phyloP scores from a whole-genome alignment of 108 stramenopile species.

The Fragilaria radians region DNA sequence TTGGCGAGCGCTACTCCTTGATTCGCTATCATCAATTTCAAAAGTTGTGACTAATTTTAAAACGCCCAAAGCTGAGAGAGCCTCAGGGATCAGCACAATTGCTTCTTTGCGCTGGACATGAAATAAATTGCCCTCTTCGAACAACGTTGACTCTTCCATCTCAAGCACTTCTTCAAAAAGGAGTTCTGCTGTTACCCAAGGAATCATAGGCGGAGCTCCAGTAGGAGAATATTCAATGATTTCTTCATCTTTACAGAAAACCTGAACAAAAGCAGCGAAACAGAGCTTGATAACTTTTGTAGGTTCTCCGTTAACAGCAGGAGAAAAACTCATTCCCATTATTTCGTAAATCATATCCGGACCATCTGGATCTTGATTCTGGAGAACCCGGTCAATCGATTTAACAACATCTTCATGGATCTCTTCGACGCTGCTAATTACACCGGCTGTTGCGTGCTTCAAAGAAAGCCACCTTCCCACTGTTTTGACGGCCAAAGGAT shows the following conservation, averaged over 20 bases:
- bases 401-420: slow-evolving; percentile 45
- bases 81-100: slow-evolving; percentile 60
- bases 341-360: slow-evolving; percentile 70
- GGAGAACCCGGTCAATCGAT: slow-evolving; percentile 53
- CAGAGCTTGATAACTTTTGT: slow-evolving; percentile 69
- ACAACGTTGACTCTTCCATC: slow-evolving; percentile 43
- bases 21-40: slow-evolving; percentile 15
- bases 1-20: not conserved
- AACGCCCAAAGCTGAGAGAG: slow-evolving; percentile 59
- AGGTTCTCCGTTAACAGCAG: slow-evolving; percentile 56
- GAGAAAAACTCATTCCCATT: slow-evolving; percentile 57
- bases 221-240: slow-evolving; percentile 39
- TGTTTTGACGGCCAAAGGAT: slow-evolving; percentile 66
- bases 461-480: slow-evolving; percentile 68
- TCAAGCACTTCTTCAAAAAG: slow-evolving; percentile 53
- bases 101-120: slow-evolving; percentile 57
- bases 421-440: slow-evolving; percentile 35
- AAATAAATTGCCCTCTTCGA: slow-evolving; percentile 47
- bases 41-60: slow-evolving; percentile 35
- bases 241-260: slow-evolving; percentile 48
- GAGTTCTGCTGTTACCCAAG: slow-evolving; percentile 45
- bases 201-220: slow-evolving; percentile 45
- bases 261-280: slow-evolving; percentile 53
- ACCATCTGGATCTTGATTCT: slow-evolving; percentile 22
- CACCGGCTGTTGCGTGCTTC: slow-evolving; percentile 64